A percentile compares a stretch with the other conserved stretches of the same genome.
Conservation (phyloP, 2,329 filamentous ascomycete genomes). For the Beauveria asiatica region DNA sequence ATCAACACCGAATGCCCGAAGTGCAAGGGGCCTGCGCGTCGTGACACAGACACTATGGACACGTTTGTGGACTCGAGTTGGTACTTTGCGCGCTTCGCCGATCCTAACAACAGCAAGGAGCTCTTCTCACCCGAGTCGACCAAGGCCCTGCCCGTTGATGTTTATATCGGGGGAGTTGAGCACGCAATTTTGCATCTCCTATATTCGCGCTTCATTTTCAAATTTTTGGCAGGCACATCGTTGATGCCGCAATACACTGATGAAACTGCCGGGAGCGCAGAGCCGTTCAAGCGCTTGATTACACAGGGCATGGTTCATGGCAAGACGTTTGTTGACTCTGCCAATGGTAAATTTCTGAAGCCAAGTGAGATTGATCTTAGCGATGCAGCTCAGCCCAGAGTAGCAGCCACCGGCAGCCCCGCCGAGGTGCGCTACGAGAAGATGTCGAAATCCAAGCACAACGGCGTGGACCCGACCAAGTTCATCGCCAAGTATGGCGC, state of each 20-base stretch:
- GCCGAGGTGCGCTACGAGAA: conserved; percentile 70
- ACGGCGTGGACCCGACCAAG: conserved; percentile 72
- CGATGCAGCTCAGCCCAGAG: conserved; percentile 45
- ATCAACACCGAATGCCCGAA: conserved; percentile 67
- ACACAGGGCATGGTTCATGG: conserved; percentile 93
- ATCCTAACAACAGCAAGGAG: conserved; percentile 53
- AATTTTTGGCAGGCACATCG: conserved; percentile 59
- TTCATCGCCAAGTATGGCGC: conserved; percentile 71
- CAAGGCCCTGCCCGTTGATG: conserved; percentile 63
- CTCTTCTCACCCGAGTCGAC: conserved; percentile 56
- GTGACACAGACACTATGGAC: conserved; percentile 93
- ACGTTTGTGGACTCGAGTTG: conserved; percentile 93
- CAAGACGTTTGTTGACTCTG: conserved; percentile 68
- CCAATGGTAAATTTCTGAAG: conserved; percentile 66
- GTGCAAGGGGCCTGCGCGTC: conserved; percentile 60
- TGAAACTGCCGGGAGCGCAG: conserved; percentile 35
- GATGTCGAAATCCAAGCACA: conserved; percentile 93
- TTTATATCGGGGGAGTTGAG: conserved; percentile 86
- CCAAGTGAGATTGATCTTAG: conserved; percentile 64
- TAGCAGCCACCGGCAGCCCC: conserved; percentile 50
- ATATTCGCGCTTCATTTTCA: conserved; percentile 85
- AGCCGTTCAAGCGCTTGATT: conserved; percentile 76
- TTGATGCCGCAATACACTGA: conserved; percentile 34
- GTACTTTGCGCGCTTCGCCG: conserved; percentile 79
- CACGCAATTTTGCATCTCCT: conserved; percentile 86